Base-by-base conservation (phyloP, 176 grass and related monocot species). In the Eleusine coracana region DNA sequence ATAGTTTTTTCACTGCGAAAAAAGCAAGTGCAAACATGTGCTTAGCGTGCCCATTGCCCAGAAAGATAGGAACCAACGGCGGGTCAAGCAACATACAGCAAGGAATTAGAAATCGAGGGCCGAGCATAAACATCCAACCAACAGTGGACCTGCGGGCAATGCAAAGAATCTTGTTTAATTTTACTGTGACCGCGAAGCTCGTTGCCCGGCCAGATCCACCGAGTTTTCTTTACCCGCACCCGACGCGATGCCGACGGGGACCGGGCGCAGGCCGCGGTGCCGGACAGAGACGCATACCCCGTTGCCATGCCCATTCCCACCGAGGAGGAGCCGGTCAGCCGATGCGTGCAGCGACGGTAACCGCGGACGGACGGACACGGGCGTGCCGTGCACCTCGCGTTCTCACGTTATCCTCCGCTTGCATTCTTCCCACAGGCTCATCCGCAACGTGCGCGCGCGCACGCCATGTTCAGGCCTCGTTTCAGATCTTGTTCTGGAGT, bases 301-400 rank as follows among this genome's bases (percentile, higher is more conserved):
- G n/a, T 34, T 28, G 44, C 42, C 56, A 60, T 3, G 21, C 20
- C 48, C 15, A 10, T 18, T 10, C 21, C 44, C 37, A 40, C 23
- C 40, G 5, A 9, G 39, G 38, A 2, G 39, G 56, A 4, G 7
- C 25, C 14, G 39, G 0, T 28, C 42, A 4, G 62, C 62, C 44
- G 44, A 51, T 63, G 76, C 77, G 77, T 79, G 77, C 77, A 68
- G 77, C 17, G 63, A 52, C 63, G 46, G 63, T 45, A 52, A 39
- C 63, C 17, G 5, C 29, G 15, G 7, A 16, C 27, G 73, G 75
- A 42, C 50, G 39, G 39, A 23, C 39, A 9, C 74, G 39, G 11
- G 10, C 6, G 18, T 21, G 34, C 21, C 21, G 38, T 21, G 36
- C 54, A 12, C 9, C 12, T 17, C 20, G 9, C 68, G 3, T 49